These are phyloP conservation scores for Ogataea hybrid DNA, from an alignment of 1,139 yeast genomes.

Conservation along the genomic window DNA sequence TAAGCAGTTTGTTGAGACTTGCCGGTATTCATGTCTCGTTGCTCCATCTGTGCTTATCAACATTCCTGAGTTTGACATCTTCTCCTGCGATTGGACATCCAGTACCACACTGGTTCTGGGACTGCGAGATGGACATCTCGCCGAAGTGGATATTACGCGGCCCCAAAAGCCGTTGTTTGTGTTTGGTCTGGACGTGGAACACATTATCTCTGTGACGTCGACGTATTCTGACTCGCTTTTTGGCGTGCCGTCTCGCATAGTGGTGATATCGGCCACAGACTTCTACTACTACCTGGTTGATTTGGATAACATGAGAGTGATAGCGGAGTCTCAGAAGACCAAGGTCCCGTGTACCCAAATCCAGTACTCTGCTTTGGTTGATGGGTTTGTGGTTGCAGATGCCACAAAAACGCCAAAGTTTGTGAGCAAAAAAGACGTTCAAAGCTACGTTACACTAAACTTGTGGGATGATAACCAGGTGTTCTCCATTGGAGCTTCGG, in stretches of 20 bases:
- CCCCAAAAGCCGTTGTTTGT: slow-evolving; percentile 24
- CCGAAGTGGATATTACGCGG: slow-evolving; percentile 50
- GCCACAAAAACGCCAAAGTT: slow-evolving; percentile 18
- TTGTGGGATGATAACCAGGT: slow-evolving; percentile 21
- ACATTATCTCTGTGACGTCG: slow-evolving; percentile 23
- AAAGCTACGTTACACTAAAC: slow-evolving; percentile 7
- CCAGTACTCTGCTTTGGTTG: slow-evolving; percentile 20
- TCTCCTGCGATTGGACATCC: slow-evolving; percentile 56
- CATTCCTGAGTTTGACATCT: slow-evolving; percentile 36
- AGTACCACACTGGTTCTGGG: slow-evolving; percentile 56
- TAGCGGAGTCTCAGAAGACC: slow-evolving; percentile 13
- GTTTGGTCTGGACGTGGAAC: slow-evolving; percentile 20
- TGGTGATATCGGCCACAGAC: slow-evolving; percentile 22
- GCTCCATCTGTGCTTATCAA: slow-evolving; percentile 29
- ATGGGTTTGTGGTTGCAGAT: slow-evolving; percentile 22
- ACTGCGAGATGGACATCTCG: slow-evolving; percentile 60
- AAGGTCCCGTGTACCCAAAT: slow-evolving; percentile 13
- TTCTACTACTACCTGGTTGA: slow-evolving; percentile 21
- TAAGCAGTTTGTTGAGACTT: slow-evolving; percentile 10
- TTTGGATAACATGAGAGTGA: slow-evolving; percentile 14
- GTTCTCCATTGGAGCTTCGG: slow-evolving; percentile 13
- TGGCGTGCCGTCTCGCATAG: slow-evolving; percentile 12
- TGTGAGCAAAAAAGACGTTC: slow-evolving; percentile 17
- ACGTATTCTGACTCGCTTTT: slow-evolving; percentile 19
- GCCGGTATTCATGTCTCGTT: slow-evolving; percentile 18